A percentile compares a stretch with the other conserved stretches of the same genome.
Conservation (phyloP, 352 stramenopile species). For the Pythium chondricola region DNA sequence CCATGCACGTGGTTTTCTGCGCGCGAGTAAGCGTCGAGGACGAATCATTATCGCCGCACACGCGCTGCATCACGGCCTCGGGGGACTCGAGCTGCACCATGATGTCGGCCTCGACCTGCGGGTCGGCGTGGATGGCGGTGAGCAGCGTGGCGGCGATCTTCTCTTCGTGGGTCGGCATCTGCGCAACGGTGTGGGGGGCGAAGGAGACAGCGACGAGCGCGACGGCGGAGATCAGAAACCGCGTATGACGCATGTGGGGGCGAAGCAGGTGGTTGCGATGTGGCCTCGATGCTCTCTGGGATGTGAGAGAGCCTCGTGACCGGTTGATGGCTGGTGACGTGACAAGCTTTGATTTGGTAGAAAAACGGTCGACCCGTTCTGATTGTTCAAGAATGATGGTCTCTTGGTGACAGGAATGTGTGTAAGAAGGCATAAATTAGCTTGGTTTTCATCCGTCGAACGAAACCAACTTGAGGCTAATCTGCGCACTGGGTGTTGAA, state of each 20-base stretch:
- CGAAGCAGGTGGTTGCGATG: too few species aligned
- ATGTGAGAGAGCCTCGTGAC: neutral
- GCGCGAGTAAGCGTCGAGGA: constrained; percentile 20
- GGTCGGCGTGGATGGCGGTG: constrained; percentile 21
- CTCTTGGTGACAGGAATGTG: constrained; percentile 1
- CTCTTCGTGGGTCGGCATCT: constrained; percentile 7
- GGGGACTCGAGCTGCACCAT: constrained; percentile 49
- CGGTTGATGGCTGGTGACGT: constrained; percentile 10
- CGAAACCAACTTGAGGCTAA: too few species aligned
- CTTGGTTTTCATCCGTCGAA: neutral
- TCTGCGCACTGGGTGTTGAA: too few species aligned
- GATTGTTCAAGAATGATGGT: constrained; percentile 1
- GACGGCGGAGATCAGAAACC: neutral
- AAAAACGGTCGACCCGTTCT: neutral
- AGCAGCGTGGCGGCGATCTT: constrained; percentile 36
- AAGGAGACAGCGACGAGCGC: neutral
- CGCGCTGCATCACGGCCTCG: constrained; percentile 22
- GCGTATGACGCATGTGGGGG: constrained; percentile 1
- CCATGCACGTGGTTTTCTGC: constrained; percentile 37
- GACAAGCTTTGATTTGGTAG: constrained; percentile 11
- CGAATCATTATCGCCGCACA: constrained; percentile 13
- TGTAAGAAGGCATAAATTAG: too few species aligned
- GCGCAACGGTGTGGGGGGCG: neutral
- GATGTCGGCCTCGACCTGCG: constrained; percentile 28
- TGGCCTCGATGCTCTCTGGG: too few species aligned